Base-by-base conservation (phyloP, 2,329 filamentous ascomycete species). In the Penicillium sp. region DNA sequence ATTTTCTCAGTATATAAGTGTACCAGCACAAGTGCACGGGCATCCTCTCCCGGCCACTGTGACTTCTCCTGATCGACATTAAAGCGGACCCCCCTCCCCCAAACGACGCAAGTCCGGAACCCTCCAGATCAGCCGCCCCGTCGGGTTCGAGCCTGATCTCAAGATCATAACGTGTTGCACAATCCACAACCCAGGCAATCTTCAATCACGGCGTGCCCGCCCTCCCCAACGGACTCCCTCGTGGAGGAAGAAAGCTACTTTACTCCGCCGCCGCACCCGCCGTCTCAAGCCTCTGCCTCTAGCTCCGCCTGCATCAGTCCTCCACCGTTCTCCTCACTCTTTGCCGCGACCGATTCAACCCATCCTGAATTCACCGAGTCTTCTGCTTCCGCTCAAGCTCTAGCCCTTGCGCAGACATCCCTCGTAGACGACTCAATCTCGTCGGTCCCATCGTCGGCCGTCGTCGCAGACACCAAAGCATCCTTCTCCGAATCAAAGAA, bases 401-500 rank as follows among this genome's bases (percentile, higher is more conserved):
- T 77, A 50, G 73, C 75, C 26, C 76, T 78, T 58, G 73, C 76
- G 55, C 70, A 78, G 42, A 72, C 75, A 49, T 74, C 78, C 43
- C 73, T 74, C 45, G 72, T 75, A 49, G 71, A 75, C 54, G 75
- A 77, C 58, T 66, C 69, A 58, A 70, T 73, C 50, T 72, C 75
- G 37, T 55, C 68, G 48, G 62, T 69, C 48, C 63, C 67, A 45
- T 66, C 66, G 50, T 75, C 76, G 47, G 74, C 76, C 32, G 73
- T 78, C 57, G 73, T 80, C 61, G 81, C 82, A 56, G 88, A 94
- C 66, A 91, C 88, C 64, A 94, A 95, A 73, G 83, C 85, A 61
- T 87, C 84, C 44, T 83, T 94, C 63, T 85, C 88, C 59, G 90
- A 95, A 69, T 85, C 80, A 57, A 95, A 95, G 72, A 81, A 81